Evolutionary conservation across 164 flowering plant genomes (phyloP), one percentile per base, ranked within the genome.

Genomic region (Taxillus chinensis): DNA sequence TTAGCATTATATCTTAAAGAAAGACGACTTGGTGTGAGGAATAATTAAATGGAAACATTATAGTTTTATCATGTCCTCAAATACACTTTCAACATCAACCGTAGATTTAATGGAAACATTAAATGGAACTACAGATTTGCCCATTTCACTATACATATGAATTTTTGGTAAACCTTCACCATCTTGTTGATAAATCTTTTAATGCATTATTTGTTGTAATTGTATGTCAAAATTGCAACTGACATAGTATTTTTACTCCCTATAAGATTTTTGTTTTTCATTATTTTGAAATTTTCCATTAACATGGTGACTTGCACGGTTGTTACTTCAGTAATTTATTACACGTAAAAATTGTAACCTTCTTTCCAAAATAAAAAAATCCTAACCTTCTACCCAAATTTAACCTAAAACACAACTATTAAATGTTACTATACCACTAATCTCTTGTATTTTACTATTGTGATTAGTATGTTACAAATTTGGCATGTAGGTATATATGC

Each of bases 1-100:
- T 2, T 53, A 59, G 4, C 50, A 71, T 55, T 68, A 70, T 3
- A 48, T 62, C 40, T 66, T 70, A 37, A 62, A 42, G 62, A 50
- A 16, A 11, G 78, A 75, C 12, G 79, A 78, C 48, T 45, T 78
- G 45, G 71, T 78, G 14, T 75, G 79, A 77, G 79, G 82, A 54
- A 12, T 56, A 2, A 73, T 76, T 6, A 65, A 64, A 13, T 78
- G 82, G 83, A 78, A 79, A 53, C 78, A 77, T 53, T 79, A 74
- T 38, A 72, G 58, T 55, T 58, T 77, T 17, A 51, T 77, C 7
- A 59, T 57, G 2, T 1, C 5, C 3, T 7, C 62, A 0, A 51
- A 60, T 15, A 6, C 8, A 1, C 58, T 68, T 13, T 60, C 8
- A 71, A 71, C 41, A 71, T 74, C 57, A 40, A 65, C 10, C 67